Evolutionary conservation across 1,139 yeast genomes (phyloP), one percentile per base, ranked within the genome.

Genomic region (Ogataea hybrid): DNA sequence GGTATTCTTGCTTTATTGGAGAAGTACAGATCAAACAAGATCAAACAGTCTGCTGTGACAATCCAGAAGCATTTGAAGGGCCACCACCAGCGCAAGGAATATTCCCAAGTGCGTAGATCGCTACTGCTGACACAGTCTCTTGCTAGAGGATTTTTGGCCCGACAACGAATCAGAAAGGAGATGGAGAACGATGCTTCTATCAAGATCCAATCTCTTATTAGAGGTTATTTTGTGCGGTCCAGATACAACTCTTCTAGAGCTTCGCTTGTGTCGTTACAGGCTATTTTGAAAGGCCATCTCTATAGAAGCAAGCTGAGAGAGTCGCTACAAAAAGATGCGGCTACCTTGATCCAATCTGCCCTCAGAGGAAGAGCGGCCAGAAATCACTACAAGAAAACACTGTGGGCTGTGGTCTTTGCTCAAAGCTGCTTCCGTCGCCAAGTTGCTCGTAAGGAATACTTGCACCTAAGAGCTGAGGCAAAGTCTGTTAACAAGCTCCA

Each of bases 1-100:
- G 98, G 98, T 57, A 88, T 92, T 73, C 74, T 92, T 59, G 98
- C 97, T 15, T 84, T 83, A 52, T 77, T 92, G 52, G 98, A 92
- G 67, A 88, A 88, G 53, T 68, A 84, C 56, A 81, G 97, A 63
- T 69, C 88, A 20, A 88, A 84, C 53, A 85, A 88, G 56, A 75
- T 89, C 50, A 77, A 77, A 59, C 76, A 69, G 43, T 83, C 95
- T 41, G 96, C 96, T 3, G 81, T 81, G 18, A 69, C 84, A 67
- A 84, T 92, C 51, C 98, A 92, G 68, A 89, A 88, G 76, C 80
- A 86, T 56, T 70, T 90, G 60, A 79, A 87, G 59, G 84, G 78
- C 64, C 68, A 75, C 32, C 71, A 75, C 56, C 78, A 76, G 63
- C 84, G 94, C 54, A 74, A 77, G 51, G 65, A 70, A 56, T 92